Conservation (phyloP, 2,329 filamentous ascomycete genomes). For the Talaromyces piceae region DNA sequence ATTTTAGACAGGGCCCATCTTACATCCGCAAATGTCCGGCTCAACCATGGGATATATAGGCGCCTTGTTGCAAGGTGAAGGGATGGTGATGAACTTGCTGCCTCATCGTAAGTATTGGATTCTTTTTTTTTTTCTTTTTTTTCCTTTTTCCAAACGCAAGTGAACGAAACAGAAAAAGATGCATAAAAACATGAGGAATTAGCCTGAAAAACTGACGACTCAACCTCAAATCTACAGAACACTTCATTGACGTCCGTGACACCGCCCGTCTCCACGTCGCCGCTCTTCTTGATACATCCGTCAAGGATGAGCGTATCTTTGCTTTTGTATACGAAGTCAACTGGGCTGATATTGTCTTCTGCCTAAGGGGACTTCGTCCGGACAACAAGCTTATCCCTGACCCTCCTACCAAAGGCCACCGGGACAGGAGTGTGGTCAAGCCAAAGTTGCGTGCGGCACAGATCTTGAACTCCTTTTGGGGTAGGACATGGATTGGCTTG, state of each 20-base stretch:
- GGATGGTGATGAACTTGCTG: neutral
- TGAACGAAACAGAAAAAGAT: neutral
- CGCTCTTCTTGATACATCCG: conserved; percentile 39
- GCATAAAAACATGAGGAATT: too few relatives aligned
- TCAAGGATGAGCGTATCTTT: conserved; percentile 45
- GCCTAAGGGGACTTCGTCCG: conserved; percentile 32
- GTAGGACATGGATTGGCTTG: neutral
- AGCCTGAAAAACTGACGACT: neutral
- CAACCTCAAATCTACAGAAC: conserved; percentile 21
- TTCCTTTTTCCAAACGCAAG: neutral
- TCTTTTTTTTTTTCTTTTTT: too few relatives aligned
- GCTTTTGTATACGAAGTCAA: conserved; percentile 43
- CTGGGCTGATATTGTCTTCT: conserved; percentile 35
- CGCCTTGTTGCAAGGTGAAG: conserved; percentile 7
- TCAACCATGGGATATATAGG: conserved; percentile 3
- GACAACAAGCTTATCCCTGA: conserved; percentile 1
- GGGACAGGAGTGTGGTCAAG: neutral
- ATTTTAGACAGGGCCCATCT: conserved; percentile 18
- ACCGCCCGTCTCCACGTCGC: conserved; percentile 46
- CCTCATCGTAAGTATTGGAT: neutral
- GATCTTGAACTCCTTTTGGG: neutral
- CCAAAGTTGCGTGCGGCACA: neutral
- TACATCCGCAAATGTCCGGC: conserved; percentile 17
- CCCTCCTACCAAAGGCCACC: neutral
- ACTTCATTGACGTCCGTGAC: conserved; percentile 41